Evolutionary conservation across 2,329 filamentous ascomycete genomes (phyloP).

Genomic region (Aspergillus pseudoviridinutans): DNA sequence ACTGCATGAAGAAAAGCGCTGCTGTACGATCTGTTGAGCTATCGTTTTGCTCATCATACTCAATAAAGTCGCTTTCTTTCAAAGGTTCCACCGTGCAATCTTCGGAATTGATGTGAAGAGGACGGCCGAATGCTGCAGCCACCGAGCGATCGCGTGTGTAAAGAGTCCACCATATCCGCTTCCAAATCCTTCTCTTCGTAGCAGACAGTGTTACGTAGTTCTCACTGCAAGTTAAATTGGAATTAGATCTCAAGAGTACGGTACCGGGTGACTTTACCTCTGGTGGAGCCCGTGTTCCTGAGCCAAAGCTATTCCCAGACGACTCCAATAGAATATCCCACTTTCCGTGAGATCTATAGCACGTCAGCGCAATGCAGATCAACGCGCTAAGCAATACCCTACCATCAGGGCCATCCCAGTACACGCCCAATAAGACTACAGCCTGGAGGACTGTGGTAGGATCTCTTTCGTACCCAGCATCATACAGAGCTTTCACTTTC

Average conservation of each 20-base stretch:
- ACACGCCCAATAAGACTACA: conserved; percentile 7
- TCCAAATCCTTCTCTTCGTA: conserved; percentile 4
- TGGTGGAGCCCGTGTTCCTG: conserved; percentile 8
- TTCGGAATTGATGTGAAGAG: conserved; percentile 9
- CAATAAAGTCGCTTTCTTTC: conserved; percentile 7
- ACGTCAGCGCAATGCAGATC: background rate
- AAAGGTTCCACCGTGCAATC: conserved; percentile 8
- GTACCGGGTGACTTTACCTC: background rate
- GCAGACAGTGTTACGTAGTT: conserved; percentile 3
- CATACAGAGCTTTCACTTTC: conserved; percentile 12
- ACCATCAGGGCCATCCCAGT: conserved; percentile 15
- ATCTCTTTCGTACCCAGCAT: conserved; percentile 9
- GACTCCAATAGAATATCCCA: conserved; percentile 15
- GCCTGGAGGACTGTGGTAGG: conserved; percentile 5
- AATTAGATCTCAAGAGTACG: background rate
- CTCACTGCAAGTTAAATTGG: conserved; percentile 3
- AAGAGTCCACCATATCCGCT: conserved; percentile 15
- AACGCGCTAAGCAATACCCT: background rate
- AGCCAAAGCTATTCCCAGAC: conserved; percentile 11
- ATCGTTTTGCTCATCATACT: conserved; percentile 2
- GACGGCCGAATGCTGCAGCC: conserved; percentile 13
- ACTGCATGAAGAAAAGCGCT: conserved; percentile 10
- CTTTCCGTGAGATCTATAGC: conserved; percentile 11
- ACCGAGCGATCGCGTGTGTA: conserved; percentile 13
- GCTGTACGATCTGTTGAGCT: background rate